A percentile compares a stretch with the other conserved stretches of the same genome.
Conservation (phyloP, 83 land plant genomes). For the Picea engelmannii region DNA sequence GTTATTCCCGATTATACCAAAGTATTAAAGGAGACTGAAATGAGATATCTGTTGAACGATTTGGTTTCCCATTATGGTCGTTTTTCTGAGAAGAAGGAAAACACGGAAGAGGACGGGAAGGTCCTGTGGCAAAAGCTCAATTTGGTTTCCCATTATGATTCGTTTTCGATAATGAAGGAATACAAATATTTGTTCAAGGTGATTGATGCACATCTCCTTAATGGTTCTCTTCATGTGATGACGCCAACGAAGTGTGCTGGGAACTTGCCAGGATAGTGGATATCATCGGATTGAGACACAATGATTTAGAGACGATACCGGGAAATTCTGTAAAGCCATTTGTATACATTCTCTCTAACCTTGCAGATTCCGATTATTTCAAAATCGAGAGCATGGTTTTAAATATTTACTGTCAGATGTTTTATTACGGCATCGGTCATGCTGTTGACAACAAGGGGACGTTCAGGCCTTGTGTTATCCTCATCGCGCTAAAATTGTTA, state of each 20-base stretch:
- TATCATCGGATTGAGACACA: neutral
- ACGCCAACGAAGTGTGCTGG: neutral
- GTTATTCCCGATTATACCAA: neutral
- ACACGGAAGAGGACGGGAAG: neutral
- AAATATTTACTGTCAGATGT: neutral
- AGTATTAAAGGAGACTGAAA: neutral
- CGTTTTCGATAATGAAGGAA: neutral
- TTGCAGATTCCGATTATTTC: neutral
- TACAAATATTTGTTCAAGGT: conserved; percentile 1
- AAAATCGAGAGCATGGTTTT: neutral
- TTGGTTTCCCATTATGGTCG: neutral
- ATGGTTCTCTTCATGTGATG: neutral
- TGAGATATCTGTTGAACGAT: neutral
- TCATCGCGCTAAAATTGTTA: no score
- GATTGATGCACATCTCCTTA: neutral
- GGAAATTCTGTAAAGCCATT: neutral
- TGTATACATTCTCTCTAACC: neutral
- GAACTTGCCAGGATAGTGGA: neutral
- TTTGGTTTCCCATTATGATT: neutral
- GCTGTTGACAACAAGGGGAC: no score
- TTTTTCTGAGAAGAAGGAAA: neutral
- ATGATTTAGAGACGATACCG: neutral
- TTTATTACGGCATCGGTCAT: neutral
- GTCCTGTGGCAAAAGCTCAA: neutral
- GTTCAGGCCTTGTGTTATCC: no score